Evolutionary conservation across 1,284 basidiomycete species (phyloP).

Genomic region (Cryptococcus sp.): DNA sequence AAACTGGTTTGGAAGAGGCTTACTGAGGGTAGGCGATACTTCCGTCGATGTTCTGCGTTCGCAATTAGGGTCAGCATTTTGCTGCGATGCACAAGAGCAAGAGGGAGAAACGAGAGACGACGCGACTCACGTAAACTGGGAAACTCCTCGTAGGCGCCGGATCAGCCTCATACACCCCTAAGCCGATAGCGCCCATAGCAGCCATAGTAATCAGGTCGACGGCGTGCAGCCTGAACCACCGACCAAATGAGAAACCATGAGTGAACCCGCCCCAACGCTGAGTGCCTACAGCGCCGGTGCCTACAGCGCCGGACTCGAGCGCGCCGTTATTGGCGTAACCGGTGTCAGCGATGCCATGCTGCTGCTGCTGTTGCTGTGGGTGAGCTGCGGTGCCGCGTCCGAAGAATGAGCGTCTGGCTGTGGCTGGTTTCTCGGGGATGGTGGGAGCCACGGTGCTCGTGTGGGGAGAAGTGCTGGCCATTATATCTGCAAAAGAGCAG

Average conservation of each 20-base stretch:
- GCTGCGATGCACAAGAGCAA: background rate
- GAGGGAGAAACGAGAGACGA: background rate
- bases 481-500: background rate
- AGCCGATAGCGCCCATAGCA: constrained; percentile 53
- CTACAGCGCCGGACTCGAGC: constrained; percentile 4
- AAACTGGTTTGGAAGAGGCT: background rate
- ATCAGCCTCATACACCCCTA: constrained; percentile 59
- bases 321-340: background rate
- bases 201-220: constrained; percentile 46
- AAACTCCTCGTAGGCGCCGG: constrained; percentile 48
- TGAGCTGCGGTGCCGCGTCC: background rate
- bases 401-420: constrained; percentile 8
- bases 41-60: constrained; percentile 26
- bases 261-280: background rate
- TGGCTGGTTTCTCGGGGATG: constrained; percentile 3
- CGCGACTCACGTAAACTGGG: constrained; percentile 40
- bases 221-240: constrained; percentile 30
- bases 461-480: constrained; percentile 3
- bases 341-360: background rate
- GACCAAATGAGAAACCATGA: constrained; percentile 23
- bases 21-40: constrained; percentile 48
- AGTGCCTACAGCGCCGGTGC: background rate
- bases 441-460: constrained; percentile 7
- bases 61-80: background rate
- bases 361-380: background rate